Evolutionary conservation across 192 early-diverging fungal species (phyloP).

Genomic region (Diversispora eburnea): DNA sequence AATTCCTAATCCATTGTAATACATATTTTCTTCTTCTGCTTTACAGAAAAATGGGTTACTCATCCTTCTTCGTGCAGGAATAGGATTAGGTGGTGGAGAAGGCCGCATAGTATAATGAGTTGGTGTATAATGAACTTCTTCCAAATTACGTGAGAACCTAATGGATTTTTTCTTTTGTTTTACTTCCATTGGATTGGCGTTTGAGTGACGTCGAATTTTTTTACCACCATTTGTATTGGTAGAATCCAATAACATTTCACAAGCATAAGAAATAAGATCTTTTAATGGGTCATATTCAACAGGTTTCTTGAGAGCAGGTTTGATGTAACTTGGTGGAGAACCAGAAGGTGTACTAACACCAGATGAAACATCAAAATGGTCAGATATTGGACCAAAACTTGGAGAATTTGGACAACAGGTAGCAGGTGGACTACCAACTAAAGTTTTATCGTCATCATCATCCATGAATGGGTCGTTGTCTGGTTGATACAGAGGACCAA

Average conservation of each 20-base stretch:
- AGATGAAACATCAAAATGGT: background rate
- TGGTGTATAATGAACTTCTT: conserved; percentile 29
- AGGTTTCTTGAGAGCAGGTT: conserved; percentile 25
- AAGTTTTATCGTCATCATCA: conserved; percentile 22
- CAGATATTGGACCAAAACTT: background rate
- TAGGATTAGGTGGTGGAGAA: background rate
- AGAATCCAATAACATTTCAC: background rate
- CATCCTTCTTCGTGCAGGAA: background rate
- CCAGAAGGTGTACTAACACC: background rate
- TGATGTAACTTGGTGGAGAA: conserved; percentile 2
- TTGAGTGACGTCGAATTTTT: background rate
- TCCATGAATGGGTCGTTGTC: conserved; percentile 25
- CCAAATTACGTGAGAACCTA: conserved; percentile 19
- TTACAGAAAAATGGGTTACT: background rate
- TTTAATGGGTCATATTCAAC: conserved; percentile 22
- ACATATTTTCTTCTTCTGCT: background rate
- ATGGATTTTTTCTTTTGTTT: conserved; percentile 25
- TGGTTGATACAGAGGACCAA: conserved; percentile 26
- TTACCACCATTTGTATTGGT: background rate
- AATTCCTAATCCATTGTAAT: background rate
- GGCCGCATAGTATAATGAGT: conserved; percentile 14
- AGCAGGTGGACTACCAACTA: conserved; percentile 16
- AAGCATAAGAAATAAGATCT: conserved; percentile 19
- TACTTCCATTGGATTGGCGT: background rate
- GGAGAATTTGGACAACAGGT: conserved; percentile 12